phyloP scores from a whole-genome alignment of 1,139 yeast genomes.

The Yamadazyma diddensiae region DNA sequence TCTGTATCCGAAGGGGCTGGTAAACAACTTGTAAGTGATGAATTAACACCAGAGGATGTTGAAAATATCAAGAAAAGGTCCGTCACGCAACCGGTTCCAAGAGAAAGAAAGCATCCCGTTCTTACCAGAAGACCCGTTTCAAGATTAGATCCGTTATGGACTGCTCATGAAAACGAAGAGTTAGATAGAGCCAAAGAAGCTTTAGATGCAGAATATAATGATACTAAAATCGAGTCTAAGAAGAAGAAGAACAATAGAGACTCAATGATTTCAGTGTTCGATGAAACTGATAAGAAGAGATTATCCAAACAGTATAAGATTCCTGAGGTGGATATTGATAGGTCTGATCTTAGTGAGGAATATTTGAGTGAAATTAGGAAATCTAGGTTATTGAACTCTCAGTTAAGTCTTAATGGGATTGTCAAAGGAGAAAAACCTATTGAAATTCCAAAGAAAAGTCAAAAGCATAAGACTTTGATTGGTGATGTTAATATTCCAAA shows the following conservation, averaged over 20 bases:
- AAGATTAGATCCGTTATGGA: constrained; percentile 63
- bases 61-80: constrained; percentile 46
- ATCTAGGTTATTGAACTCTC: constrained; percentile 43
- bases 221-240: constrained; percentile 11
- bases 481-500: constrained; percentile 67
- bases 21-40: constrained; percentile 20
- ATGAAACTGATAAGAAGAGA: constrained; percentile 15
- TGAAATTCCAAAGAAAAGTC: constrained; percentile 17
- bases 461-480: constrained; percentile 35
- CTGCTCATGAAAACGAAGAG: constrained; percentile 48
- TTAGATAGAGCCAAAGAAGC: constrained; percentile 45
- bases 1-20: constrained; percentile 38
- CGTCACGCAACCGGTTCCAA: constrained; percentile 42
- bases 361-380: constrained; percentile 44
- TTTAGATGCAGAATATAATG: constrained; percentile 37
- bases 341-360: constrained; percentile 42
- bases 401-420: constrained; percentile 32
- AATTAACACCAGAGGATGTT: constrained; percentile 39
- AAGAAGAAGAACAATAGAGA: constrained; percentile 30
- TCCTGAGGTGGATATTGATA: constrained; percentile 39
- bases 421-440: constrained; percentile 21
- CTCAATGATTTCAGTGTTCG: constrained; percentile 38
- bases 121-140: constrained; percentile 64
- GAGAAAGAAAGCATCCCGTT: constrained; percentile 40
- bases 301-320: constrained; percentile 24